Evolutionary conservation across 257 asterid genomes (phyloP), one percentile per base, ranked within the genome.

Genomic region (Penstemon davidsonii): DNA sequence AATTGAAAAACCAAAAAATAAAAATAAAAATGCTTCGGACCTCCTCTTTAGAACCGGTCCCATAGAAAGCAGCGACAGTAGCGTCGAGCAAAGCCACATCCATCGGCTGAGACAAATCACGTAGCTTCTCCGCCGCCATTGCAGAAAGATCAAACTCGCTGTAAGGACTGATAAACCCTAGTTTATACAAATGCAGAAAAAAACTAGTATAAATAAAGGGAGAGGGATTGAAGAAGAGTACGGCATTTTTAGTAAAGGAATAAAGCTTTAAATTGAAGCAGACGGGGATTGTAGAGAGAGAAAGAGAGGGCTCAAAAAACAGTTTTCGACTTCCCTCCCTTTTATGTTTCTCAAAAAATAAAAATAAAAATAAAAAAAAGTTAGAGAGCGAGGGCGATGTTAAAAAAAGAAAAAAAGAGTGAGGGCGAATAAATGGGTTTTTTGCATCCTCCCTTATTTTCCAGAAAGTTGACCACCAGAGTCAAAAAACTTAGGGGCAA

Each of bases 1-100:
- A 25, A 25, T 2, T 25, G 53, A 65, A 2, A 55, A 9, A 3
- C 36, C 12, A 59, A 25, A 10, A 62, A 75, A 51, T 45, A 10
- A 11, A 25, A 3, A 51, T 4, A 65, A 60, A 3, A 41, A 43
- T 3, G 66, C 71, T 70, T 55, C 77, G 56, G 58, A 92, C 98
- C 97, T 92, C 96, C n/a, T 90, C 96, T 68, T 90, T 90, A 74
- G 98, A 92, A 82, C 98, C 98, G 54, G 98, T 90, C 50, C 96
- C 98, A 72, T 92, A 92, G 82, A 92, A 90, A 64, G 96, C 96
- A 4, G 90, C 86, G 15, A 92, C 96, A 13, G 97, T 90, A 46
- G 98, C 97, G 73, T 92, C 98, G 41, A 92, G 96, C 75, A 92
- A 77, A 10, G 84, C 52, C 57, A 92, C 97, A 56, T 92, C 96